Percentiles rank a stretch among this genome's conserved stretches.
Evolutionary conservation across 163 green algal species (phyloP).

Genomic region (Scenedesmus sp.): DNA sequence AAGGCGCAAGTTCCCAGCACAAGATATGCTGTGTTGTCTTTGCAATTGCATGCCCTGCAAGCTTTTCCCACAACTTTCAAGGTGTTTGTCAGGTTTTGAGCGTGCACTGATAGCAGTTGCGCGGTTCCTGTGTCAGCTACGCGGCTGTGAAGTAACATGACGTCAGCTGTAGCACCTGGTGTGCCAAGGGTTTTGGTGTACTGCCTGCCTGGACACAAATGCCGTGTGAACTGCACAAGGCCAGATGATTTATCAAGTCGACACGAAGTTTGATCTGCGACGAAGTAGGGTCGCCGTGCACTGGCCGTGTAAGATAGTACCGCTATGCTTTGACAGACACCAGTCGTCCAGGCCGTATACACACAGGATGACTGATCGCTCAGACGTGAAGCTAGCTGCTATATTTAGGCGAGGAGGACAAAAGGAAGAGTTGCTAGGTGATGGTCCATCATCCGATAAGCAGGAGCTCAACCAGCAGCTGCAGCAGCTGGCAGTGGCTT

Average conservation of each 20-base stretch:
- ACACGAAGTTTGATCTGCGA: no score
- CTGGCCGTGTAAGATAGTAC: not conserved
- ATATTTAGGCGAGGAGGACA: slow-evolving; percentile 42
- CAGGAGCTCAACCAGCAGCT: slow-evolving; percentile 32
- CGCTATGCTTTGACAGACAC: not conserved
- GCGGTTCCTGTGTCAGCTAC: no score
- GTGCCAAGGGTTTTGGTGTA: not conserved
- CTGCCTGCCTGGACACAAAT: not conserved
- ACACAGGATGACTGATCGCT: not conserved
- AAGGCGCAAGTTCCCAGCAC: no score
- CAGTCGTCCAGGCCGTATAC: not conserved
- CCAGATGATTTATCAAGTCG: no score
- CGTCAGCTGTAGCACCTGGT: not conserved
- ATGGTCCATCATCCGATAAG: not conserved
- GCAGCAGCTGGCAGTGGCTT: slow-evolving; percentile 38
- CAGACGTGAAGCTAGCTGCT: not conserved
- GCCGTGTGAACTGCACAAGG: no score
- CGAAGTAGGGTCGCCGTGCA: no score
- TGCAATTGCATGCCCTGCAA: no score
- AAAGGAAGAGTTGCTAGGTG: slow-evolving; percentile 41
- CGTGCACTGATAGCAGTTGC: no score
- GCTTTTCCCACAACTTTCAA: no score
- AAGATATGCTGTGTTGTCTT: no score
- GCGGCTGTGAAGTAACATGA: no score
- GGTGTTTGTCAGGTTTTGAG: no score